Percentiles rank a stretch among this genome's conserved stretches.
phyloP scores from a whole-genome alignment of 306 rosid species.

The Fragaria iinumae region DNA sequence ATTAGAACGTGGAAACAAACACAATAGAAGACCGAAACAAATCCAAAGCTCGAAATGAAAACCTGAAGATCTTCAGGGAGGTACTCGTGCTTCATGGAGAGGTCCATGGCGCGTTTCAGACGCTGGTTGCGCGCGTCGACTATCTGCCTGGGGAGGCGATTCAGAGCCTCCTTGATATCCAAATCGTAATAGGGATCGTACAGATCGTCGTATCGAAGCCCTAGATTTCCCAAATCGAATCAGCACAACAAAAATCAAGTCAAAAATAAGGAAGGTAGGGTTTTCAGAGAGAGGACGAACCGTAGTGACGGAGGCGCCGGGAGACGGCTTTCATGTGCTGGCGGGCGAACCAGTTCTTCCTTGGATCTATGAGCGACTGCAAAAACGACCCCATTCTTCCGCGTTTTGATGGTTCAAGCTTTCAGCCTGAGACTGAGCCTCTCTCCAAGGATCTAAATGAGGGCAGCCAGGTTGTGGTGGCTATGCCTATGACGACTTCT shows the following conservation, averaged over 20 bases:
- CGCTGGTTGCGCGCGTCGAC: slow-evolving; percentile 94
- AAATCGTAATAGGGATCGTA: slow-evolving; percentile 80
- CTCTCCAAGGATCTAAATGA: slow-evolving; percentile 7
- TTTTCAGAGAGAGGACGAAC: slow-evolving; percentile 28
- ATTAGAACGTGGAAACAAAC: neutral
- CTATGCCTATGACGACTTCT: slow-evolving; percentile 2
- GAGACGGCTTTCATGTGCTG: slow-evolving; percentile 83
- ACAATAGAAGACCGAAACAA: neutral
- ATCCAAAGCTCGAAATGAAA: slow-evolving; percentile 11
- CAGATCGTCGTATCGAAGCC: slow-evolving; percentile 91
- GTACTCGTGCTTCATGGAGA: slow-evolving; percentile 93
- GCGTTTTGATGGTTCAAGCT: neutral
- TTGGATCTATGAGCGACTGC: slow-evolving; percentile 66
- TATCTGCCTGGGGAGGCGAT: slow-evolving; percentile 85
- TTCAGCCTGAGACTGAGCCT: neutral
- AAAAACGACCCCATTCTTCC: slow-evolving; percentile 59
- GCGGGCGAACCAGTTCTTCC: slow-evolving; percentile 78
- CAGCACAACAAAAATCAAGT: neutral
- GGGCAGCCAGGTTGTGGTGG: slow-evolving; percentile 9
- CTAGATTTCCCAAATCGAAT: slow-evolving; percentile 31
- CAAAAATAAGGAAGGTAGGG: slow-evolving; percentile 25
- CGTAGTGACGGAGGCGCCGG: slow-evolving; percentile 72
- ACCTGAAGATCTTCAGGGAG: slow-evolving; percentile 90
- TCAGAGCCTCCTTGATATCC: slow-evolving; percentile 86
- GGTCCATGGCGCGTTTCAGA: slow-evolving; percentile 93